These are phyloP conservation scores for Silene vulgaris DNA, from an alignment of 179 eudicot species.

Conservation along the genomic window DNA sequence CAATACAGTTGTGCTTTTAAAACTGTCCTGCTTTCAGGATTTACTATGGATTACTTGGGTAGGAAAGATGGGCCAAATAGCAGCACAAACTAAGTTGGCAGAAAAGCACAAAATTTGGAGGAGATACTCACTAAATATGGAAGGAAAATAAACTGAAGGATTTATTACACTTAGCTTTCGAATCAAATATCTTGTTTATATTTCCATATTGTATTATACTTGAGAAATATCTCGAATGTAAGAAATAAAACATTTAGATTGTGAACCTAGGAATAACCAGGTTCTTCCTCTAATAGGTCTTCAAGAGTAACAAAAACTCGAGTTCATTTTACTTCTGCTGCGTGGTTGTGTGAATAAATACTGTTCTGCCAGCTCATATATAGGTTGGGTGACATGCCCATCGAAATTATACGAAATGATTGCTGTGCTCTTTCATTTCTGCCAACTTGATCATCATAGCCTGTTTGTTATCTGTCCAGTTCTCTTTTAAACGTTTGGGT, in stretches of 20 bases:
- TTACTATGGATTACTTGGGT: neutral
- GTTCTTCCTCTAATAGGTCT: neutral
- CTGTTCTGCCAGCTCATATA: neutral
- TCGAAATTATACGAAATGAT: neutral
- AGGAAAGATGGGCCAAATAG: slow-evolving; percentile 2
- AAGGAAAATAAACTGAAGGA: neutral
- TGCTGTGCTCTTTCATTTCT: neutral
- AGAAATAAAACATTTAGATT: neutral
- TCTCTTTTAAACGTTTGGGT: no score
- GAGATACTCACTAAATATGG: neutral
- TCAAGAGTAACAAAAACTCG: neutral
- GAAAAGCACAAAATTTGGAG: neutral
- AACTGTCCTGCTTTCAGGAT: neutral
- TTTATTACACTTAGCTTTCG: neutral
- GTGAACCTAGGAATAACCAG: slow-evolving; percentile 7
- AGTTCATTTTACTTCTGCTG: neutral
- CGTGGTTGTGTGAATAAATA: slow-evolving; percentile 4
- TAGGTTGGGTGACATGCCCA: neutral
- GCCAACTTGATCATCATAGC: neutral
- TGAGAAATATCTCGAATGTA: neutral
- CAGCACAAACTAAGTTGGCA: neutral
- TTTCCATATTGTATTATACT: neutral
- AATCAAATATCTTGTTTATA: neutral
- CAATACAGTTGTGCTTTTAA: neutral
- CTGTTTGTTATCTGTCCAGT: neutral